These are phyloP conservation scores for Cantharellus cinnabarinus DNA, from an alignment of 768 basidiomycete species.

Conservation along the genomic window DNA sequence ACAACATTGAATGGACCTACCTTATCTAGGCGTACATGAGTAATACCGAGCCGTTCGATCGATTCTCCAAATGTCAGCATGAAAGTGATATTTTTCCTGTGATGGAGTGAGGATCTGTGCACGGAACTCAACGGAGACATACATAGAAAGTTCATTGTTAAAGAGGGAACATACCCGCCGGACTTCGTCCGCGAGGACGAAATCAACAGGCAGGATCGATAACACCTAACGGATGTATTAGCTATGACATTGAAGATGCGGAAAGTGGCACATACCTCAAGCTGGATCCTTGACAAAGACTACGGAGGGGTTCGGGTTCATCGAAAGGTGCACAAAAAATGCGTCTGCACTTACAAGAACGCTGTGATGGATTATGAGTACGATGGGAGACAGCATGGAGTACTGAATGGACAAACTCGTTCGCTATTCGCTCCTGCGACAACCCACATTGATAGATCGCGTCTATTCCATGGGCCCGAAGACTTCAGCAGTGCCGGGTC, in stretches of 20 bases:
- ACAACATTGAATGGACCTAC: neutral
- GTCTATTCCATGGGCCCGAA: constrained; percentile 10
- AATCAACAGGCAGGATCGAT: neutral
- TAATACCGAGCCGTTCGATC: constrained; percentile 12
- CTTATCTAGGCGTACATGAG: constrained; percentile 18
- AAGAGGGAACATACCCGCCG: constrained; percentile 19
- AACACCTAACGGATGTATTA: neutral
- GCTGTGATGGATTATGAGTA: neutral
- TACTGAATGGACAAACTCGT: constrained; percentile 15
- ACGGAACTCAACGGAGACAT: neutral
- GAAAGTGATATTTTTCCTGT: constrained; percentile 18
- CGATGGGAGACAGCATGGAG: neutral
- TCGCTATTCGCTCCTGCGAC: constrained; percentile 20
- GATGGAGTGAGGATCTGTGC: neutral
- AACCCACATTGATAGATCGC: constrained; percentile 21
- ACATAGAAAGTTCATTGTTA: constrained; percentile 19
- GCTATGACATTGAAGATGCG: constrained; percentile 8
- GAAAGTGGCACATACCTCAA: constrained; percentile 15
- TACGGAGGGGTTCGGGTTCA: constrained; percentile 4
- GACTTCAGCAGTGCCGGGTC: constrained; percentile 10
- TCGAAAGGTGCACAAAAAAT: too few species aligned
- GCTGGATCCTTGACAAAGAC: constrained; percentile 20
- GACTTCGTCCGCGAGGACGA: constrained; percentile 10
- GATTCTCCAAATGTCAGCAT: constrained; percentile 16
- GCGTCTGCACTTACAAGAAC: neutral